Conservation (phyloP, 495 filamentous ascomycete genomes). For the Aspergillus bridgeri region DNA sequence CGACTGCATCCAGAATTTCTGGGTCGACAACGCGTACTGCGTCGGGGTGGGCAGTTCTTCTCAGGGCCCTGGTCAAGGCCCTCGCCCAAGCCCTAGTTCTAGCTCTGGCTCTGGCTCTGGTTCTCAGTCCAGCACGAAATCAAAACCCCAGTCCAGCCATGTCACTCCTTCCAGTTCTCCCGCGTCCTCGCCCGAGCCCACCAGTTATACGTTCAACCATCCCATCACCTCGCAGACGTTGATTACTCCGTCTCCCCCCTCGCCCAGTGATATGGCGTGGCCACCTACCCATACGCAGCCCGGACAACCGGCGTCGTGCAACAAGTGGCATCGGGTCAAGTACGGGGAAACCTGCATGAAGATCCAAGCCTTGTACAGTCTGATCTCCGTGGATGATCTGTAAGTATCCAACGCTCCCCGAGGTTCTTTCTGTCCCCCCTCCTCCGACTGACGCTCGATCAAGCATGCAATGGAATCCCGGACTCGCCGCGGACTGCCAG, state of each 20-base stretch:
- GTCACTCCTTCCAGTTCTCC: neutral
- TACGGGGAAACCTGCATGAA: constrained; percentile 20
- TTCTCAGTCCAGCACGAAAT: too few relatives aligned
- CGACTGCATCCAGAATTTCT: constrained; percentile 17
- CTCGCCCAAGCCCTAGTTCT: neutral
- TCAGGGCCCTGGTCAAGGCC: neutral
- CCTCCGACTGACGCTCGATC: neutral
- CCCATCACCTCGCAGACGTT: constrained; percentile 13
- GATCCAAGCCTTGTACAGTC: constrained; percentile 11
- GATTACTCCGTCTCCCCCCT: neutral
- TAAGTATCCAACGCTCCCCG: neutral
- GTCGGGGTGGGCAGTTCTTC: constrained; percentile 10
- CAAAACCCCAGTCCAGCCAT: too few relatives aligned
- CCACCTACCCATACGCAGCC: constrained; percentile 23
- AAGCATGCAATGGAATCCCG: constrained; percentile 17
- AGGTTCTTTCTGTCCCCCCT: too few relatives aligned
- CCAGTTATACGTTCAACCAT: constrained; percentile 9
- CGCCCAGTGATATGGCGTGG: constrained; percentile 8
- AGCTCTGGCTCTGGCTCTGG: neutral
- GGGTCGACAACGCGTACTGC: constrained; percentile 12
- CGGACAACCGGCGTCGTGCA: constrained; percentile 19
- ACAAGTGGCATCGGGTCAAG: constrained; percentile 16
- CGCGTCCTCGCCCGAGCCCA: neutral
- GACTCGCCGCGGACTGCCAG: constrained; percentile 5
- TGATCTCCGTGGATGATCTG: constrained; percentile 9